phyloP scores from a whole-genome alignment of 1,139 yeast genomes.

The Lizanozyma gosingica region DNA sequence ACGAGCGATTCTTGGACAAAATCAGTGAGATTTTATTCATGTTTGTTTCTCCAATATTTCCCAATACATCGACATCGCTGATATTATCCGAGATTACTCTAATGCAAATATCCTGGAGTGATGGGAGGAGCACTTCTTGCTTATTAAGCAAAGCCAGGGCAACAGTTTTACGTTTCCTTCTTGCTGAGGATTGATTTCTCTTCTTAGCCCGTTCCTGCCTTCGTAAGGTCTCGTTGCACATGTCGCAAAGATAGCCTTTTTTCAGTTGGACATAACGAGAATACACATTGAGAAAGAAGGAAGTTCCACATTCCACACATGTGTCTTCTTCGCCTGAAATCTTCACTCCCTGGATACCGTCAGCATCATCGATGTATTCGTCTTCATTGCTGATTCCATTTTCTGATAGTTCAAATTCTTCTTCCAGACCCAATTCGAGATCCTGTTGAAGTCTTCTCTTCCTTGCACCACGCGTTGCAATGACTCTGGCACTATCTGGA shows the following conservation, averaged over 20 bases:
- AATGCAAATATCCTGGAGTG: constrained; percentile 77
- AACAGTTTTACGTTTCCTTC: constrained; percentile 65
- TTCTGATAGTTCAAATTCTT: constrained; percentile 11
- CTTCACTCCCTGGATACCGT: constrained; percentile 18
- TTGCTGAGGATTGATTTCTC: constrained; percentile 49
- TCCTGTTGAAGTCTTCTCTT: constrained; percentile 16
- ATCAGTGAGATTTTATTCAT: constrained; percentile 63
- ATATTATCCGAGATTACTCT: constrained; percentile 62
- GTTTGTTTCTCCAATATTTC: constrained; percentile 67
- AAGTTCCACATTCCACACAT: constrained; percentile 52
- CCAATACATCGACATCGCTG: constrained; percentile 65
- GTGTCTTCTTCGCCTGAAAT: constrained; percentile 39
- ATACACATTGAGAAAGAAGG: constrained; percentile 56
- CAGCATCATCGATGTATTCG: constrained; percentile 20
- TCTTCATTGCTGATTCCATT: constrained; percentile 24
- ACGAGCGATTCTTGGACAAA: constrained; percentile 69
- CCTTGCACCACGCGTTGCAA: constrained; percentile 33
- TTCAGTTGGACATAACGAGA: constrained; percentile 44
- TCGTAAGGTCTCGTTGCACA: constrained; percentile 44
- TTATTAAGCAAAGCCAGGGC: constrained; percentile 81
- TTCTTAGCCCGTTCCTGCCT: constrained; percentile 36
- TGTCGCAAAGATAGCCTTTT: constrained; percentile 50
- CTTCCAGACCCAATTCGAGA: constrained; percentile 7
- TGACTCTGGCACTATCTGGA: constrained; percentile 23
- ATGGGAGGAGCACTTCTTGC: constrained; percentile 52